A percentile compares a stretch with the other conserved stretches of the same genome.
Evolutionary conservation across 352 stramenopile species (phyloP).

Genomic region (Thalassiosira livingstoniorum): DNA sequence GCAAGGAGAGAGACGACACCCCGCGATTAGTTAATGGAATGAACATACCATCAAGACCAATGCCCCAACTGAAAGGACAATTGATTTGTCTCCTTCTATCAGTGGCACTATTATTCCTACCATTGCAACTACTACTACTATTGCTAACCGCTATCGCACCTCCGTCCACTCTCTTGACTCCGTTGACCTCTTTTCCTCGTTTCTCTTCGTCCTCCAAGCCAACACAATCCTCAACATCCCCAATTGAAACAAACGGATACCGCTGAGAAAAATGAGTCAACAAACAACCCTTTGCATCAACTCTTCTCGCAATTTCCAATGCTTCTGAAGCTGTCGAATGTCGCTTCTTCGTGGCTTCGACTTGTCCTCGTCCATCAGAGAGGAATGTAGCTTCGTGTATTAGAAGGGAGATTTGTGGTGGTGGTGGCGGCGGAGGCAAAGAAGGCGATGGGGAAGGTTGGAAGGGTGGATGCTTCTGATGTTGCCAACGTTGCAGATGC

Average conservation of each 20-base stretch:
- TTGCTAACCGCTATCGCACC: not conserved
- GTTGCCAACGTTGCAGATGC: too few relatives aligned
- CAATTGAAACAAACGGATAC: conserved; percentile 77
- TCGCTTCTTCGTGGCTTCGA: conserved; percentile 92
- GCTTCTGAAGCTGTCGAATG: conserved; percentile 94
- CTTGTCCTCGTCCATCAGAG: conserved; percentile 84
- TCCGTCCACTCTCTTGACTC: too few relatives aligned
- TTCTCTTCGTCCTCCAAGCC: too few relatives aligned
- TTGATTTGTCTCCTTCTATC: not conserved
- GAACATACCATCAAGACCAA: conserved; percentile 63
- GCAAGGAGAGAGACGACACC: conserved; percentile 8
- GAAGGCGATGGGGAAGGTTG: not conserved
- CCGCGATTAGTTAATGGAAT: conserved; percentile 46
- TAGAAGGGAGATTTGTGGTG: conserved; percentile 82
- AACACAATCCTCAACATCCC: conserved; percentile 24
- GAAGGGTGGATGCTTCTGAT: too few relatives aligned
- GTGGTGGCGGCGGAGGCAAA: not conserved
- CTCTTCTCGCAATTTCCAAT: conserved; percentile 87
- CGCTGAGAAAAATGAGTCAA: conserved; percentile 96
- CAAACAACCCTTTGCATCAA: conserved; percentile 87
- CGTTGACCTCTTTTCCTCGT: too few relatives aligned
- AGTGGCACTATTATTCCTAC: not conserved
- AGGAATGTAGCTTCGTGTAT: conserved; percentile 98
- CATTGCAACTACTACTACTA: not conserved
- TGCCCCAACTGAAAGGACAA: conserved; percentile 26